Evolutionary conservation across 257 asterid species (phyloP), one percentile per base, ranked within the genome.

Genomic region (Petunia secreta): DNA sequence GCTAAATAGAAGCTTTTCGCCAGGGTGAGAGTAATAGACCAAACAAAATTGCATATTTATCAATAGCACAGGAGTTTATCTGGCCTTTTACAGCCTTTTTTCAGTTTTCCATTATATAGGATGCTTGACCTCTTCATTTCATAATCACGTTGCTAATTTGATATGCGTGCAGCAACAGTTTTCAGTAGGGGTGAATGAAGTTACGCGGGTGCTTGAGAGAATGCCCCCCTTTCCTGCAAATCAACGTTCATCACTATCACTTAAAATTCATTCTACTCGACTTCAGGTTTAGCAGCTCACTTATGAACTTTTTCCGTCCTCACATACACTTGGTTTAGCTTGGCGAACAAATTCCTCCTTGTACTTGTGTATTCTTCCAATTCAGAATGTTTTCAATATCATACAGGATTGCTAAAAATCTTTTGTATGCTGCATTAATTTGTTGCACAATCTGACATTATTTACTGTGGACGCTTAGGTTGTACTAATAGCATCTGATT

Each of bases 141-240:
- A 37, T 63, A 75, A 66, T 80, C 80, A 68, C 37, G 67, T 80
- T 76, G 62, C 78, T 1, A 25, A 48, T 71, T 53, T 71, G 60
- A 71, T 73, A 50, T 73, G 14, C 3, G 63, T 37, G 65, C 87
- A 94, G 96, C 93, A 88, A 89, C 96, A 91, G 84, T 93, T 94
- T 80, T 91, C 97, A 10, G 83, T 94, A 1, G 98, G 98, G 57
- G 93, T 93, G 50, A 93, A 93, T 88, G 98, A 94, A 82, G 97
- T 91, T 39, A 93, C 96, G 2, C 97, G 98, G n/a, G 85, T 82
- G 60, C 97, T 94, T 60, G 98, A 91, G 88, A 90, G 94, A 66
- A 91, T 93, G 96, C 87, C 86, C 9, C 84, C 86, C 5, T 9
- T 60, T 78, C n/a, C 74, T 53, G 74, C 81, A 7, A 68, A 53